Evolutionary conservation across 2,329 filamentous ascomycete species (phyloP), one percentile per base, ranked within the genome.

Genomic region (Colletotrichum sidae): DNA sequence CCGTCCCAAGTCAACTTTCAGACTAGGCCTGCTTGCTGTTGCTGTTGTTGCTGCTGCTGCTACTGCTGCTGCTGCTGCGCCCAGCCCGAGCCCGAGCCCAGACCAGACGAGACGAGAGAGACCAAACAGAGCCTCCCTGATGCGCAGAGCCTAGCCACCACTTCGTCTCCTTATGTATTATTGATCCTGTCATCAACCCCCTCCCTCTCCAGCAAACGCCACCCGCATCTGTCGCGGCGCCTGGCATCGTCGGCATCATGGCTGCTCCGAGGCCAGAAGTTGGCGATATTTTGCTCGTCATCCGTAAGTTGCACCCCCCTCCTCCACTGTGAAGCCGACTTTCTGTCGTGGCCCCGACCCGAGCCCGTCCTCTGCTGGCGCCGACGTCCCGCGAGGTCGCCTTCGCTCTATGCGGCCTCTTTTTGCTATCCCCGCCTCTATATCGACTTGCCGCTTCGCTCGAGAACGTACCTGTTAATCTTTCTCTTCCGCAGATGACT

Each of bases 261-360:
- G 81, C 83, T 71, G 77, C 81, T 66, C 68, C 74, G 68, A 83
- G 81, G 76, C 88, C 87, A 72, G 86, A 89, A 35, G 81, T 87
- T 69, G 90, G 90, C 76, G 89, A 92, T 72, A 86, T 88, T 60
- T 80, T 92, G 71, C 77, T 92, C 70, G 90, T 92, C 70, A 90
- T 92, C 72, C 90, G 90, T 92, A 83, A 84, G 90, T 79, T 42
- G 54, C 55, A 47, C 38, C 61, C 45, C 25, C 38, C 47, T 35
- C 33, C 49, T 52, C 56, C 59, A 55, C 47, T 25, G 49, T 47
- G 47, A 25, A 25, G 25, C 25, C 25, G 25, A 25, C 25, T 25
- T 25, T 25, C 25, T 25, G 25, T 25, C 25, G 25, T 4, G 4
- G 41, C 45, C 25, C 49, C 55, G 7, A 12, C 58, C 37, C 35